Evolutionary conservation across 345 rosid species (phyloP), one percentile per base, ranked within the genome.

Genomic region (Geranium brycei): DNA sequence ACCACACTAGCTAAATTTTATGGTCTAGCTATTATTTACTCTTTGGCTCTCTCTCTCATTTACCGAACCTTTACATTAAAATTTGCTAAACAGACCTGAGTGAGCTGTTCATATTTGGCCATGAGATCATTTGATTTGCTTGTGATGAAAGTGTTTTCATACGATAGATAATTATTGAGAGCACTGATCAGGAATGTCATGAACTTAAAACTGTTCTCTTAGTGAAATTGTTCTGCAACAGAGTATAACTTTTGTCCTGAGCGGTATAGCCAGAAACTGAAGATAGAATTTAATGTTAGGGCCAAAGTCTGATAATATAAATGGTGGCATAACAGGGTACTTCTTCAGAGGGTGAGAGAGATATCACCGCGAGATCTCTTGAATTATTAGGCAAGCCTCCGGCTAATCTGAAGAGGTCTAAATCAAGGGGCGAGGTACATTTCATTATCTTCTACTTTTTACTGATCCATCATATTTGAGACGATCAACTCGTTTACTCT

Each of bases 351-450:
- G 72, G 78, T 23, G 28, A 69, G 66, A 68, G 61, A 78, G 66
- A 61, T 66, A 57, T 63, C 79, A 71, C 66, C 68, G 47, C 19
- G 81, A 69, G 69, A 78, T 69, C 69, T 65, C 16, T 59, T 68
- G 69, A 51, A 77, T 69, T 61, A 82, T 23, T 23, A 77, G 59
- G 66, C 31, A 72, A 53, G 30, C 17, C 70, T 16, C 59, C 19
- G 55, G 64, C 68, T 16, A 70, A 72, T 66, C 76, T 86, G 53
- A 88, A 78, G 84, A 92, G 67, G 78, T 78, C 91, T 53, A 60
- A 79, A 62, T 57, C 76, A 35, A 89, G 72, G 82, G 80, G 76
- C 51, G 97, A 90, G 87, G 99, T 93, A 84, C 68, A 74, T 60
- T 73, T 60, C 62, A 17, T 47, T 32, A 61, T 51, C 5, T 61